Conservation (phyloP, 345 rosid genomes). For the Bruguiera parviflora region DNA sequence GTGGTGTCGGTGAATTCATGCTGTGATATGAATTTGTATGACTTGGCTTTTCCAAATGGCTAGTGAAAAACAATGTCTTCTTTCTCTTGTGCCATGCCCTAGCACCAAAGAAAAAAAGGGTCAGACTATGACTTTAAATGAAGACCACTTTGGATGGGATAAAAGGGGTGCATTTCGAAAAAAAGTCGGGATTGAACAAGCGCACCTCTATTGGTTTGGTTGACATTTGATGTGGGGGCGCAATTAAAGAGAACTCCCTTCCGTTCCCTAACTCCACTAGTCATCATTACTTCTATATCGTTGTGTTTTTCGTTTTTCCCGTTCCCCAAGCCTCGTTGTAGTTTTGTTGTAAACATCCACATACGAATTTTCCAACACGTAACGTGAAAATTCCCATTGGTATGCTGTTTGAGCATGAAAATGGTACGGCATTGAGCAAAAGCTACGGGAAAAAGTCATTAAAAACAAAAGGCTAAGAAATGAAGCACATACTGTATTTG, state of each 20-base stretch:
- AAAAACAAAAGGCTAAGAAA: not conserved
- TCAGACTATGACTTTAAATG: not conserved
- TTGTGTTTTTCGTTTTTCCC: not conserved
- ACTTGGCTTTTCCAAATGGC: too few relatives aligned
- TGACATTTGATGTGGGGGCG: constrained; percentile 15
- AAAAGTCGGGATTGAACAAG: constrained; percentile 4
- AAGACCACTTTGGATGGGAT: constrained; percentile 9
- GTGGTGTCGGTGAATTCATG: too few relatives aligned
- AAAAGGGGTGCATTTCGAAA: not conserved
- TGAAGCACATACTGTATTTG: constrained; percentile 20
- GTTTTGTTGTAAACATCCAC: too few relatives aligned
- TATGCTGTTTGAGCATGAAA: too few relatives aligned
- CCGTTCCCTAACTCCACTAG: not conserved
- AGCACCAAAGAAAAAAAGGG: not conserved
- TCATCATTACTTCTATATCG: constrained; percentile 16
- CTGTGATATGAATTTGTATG: too few relatives aligned
- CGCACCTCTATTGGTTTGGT: constrained; percentile 21
- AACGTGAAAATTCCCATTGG: too few relatives aligned
- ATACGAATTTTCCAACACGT: too few relatives aligned
- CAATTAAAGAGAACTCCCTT: constrained; percentile 19
- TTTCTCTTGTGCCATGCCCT: too few relatives aligned
- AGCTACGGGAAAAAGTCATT: too few relatives aligned
- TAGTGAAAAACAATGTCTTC: too few relatives aligned
- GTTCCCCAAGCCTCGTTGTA: not conserved
- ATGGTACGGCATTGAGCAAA: too few relatives aligned